phyloP scores from a whole-genome alignment of 768 basidiomycete genomes.

The Strobilomyces echinocephalus region DNA sequence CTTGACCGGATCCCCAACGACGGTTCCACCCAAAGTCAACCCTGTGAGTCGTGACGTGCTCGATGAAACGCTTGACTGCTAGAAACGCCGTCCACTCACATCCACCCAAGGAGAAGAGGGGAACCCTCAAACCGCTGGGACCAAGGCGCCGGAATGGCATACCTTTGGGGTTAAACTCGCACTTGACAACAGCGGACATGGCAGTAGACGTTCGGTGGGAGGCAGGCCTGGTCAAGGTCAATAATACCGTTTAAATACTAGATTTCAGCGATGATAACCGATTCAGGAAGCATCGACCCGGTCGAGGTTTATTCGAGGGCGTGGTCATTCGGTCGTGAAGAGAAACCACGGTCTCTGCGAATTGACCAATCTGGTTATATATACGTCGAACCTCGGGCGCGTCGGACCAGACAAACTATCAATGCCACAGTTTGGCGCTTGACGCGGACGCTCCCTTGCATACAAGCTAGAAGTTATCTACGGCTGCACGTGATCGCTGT shows the following conservation, averaged over 20 bases:
- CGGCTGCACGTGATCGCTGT: too few relatives aligned
- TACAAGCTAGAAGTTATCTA: not conserved
- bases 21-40: slow-evolving; percentile 46
- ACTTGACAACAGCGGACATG: slow-evolving; percentile 25
- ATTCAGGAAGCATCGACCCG: slow-evolving; percentile 3
- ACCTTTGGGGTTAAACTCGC: slow-evolving; percentile 36
- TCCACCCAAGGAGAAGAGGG: slow-evolving; percentile 49
- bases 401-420: too few relatives aligned
- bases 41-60: slow-evolving; percentile 14
- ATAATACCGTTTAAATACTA: not conserved
- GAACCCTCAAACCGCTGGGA: slow-evolving; percentile 44
- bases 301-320: not conserved
- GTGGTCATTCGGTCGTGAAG: not conserved
- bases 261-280: not conserved
- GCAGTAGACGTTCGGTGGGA: not conserved
- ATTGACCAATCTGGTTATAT: not conserved
- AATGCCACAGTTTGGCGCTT: too few relatives aligned
- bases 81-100: slow-evolving; percentile 27
- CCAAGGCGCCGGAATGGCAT: slow-evolving; percentile 43
- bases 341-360: not conserved
- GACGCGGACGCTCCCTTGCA: too few relatives aligned
- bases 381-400: not conserved
- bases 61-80: not conserved
- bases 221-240: not conserved
- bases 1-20: slow-evolving; percentile 51